Percentiles rank a stretch among this genome's conserved stretches.
These are phyloP conservation scores for Selenicereus undatus DNA, from an alignment of 148 eudicot species.

Conservation along the genomic window DNA sequence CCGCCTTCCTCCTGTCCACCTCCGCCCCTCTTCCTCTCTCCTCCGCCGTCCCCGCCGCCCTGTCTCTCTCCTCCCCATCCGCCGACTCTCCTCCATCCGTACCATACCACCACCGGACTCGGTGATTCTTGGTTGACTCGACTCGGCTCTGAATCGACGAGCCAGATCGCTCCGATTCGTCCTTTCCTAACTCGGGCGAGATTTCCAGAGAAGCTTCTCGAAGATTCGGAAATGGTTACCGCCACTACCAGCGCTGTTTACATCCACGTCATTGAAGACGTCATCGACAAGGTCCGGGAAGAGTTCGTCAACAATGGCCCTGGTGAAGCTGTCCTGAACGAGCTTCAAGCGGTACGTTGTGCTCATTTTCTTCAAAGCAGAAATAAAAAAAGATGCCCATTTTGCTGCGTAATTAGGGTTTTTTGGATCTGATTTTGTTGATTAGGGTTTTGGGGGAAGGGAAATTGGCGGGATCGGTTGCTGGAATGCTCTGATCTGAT, in stretches of 20 bases:
- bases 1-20: constrained; percentile 26
- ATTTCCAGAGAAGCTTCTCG: background rate
- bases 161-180: background rate
- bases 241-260: constrained; percentile 74
- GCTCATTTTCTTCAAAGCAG: background rate
- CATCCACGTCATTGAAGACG: constrained; percentile 81
- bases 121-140: background rate
- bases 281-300: constrained; percentile 81
- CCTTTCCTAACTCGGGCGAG: background rate
- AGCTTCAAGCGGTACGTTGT: constrained; percentile 69
- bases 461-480: constrained; percentile 7
- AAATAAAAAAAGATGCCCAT: background rate
- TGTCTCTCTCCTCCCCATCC: background rate
- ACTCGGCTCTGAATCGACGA: background rate
- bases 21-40: constrained; percentile 14
- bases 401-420: constrained; percentile 20
- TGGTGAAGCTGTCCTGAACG: constrained; percentile 60
- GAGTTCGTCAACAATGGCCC: constrained; percentile 74
- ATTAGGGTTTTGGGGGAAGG: constrained; percentile 20
- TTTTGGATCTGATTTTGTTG: constrained; percentile 6
- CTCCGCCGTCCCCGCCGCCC: constrained; percentile 20
- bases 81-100: background rate
- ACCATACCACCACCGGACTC: background rate
- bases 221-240: constrained; percentile 42
- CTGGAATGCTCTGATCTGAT: constrained; percentile 20